Conservation (phyloP, 2,329 filamentous ascomycete species). For the Xylaria polymorpha region DNA sequence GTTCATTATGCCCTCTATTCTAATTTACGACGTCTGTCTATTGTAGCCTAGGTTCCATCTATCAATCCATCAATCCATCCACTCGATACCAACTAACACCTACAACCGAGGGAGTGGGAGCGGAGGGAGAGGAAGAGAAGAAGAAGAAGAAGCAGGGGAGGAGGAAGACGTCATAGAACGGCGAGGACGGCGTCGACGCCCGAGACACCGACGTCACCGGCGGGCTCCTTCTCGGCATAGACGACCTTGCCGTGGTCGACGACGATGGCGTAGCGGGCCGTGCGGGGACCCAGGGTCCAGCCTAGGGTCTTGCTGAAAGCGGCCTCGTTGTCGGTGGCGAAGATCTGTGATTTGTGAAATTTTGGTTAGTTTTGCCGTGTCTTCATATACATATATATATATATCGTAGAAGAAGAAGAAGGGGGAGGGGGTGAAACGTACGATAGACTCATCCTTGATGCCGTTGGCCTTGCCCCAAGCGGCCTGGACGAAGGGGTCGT, state of each 20-base stretch:
- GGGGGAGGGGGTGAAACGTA: too few relatives aligned
- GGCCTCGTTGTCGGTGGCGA: slow-evolving; percentile 76
- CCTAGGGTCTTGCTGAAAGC: slow-evolving; percentile 82
- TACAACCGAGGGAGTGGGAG: background rate
- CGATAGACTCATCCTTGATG: slow-evolving; percentile 74
- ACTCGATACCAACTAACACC: background rate
- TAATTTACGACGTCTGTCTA: slow-evolving; percentile 14
- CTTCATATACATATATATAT: too few relatives aligned
- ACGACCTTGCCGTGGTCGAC: slow-evolving; percentile 85
- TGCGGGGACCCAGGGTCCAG: slow-evolving; percentile 77
- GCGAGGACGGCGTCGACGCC: slow-evolving; percentile 66
- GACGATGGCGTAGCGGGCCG: slow-evolving; percentile 81
- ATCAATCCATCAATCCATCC: background rate
- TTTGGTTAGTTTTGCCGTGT: too few relatives aligned
- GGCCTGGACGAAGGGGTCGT: slow-evolving; percentile 88
- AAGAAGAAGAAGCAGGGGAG: background rate
- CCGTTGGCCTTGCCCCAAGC: slow-evolving; percentile 91
- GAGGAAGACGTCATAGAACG: slow-evolving; percentile 57
- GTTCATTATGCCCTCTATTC: slow-evolving; percentile 25
- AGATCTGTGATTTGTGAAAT: slow-evolving; percentile 62
- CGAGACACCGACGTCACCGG: slow-evolving; percentile 54
- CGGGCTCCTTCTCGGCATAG: slow-evolving; percentile 80
- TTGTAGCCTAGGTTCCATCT: background rate
- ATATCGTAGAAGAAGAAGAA: too few relatives aligned
- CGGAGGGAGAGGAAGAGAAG: background rate